Percentiles rank a stretch among this genome's conserved stretches.
Evolutionary conservation across 441 rosid species (phyloP).

Genomic region (Capsella rubella): DNA sequence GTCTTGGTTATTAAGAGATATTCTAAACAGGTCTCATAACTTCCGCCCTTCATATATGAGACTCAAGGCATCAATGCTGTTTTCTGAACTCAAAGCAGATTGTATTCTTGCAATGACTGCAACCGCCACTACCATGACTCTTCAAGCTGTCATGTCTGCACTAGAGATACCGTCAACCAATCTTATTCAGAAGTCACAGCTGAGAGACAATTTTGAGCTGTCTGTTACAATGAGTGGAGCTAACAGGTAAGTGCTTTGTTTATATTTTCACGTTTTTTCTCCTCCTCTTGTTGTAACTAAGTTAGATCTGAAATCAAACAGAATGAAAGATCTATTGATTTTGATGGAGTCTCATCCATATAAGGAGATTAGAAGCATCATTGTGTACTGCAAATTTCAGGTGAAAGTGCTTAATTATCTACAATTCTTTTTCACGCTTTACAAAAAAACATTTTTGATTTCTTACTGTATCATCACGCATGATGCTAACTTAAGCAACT

Average conservation of each 20-base stretch:
- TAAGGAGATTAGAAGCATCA: constrained; percentile 71
- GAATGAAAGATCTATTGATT: constrained; percentile 82
- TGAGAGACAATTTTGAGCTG: constrained; percentile 78
- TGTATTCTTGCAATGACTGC: constrained; percentile 99
- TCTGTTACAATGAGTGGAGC: constrained; percentile 74
- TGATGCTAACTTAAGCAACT: constrained; percentile 38
- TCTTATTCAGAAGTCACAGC: constrained; percentile 71
- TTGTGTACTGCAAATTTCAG: constrained; percentile 97
- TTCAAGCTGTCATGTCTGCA: constrained; percentile 85
- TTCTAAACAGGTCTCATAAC: constrained; percentile 82
- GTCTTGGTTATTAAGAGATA: constrained; percentile 26
- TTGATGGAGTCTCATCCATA: constrained; percentile 76
- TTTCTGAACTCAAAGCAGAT: constrained; percentile 61
- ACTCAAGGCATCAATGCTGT: constrained; percentile 85
- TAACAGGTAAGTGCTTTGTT: constrained; percentile 63
- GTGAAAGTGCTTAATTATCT: constrained; percentile 44
- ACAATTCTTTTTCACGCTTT: neutral
- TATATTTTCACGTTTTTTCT: constrained; percentile 13
- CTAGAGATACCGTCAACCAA: constrained; percentile 83
- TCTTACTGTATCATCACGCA: constrained; percentile 23
- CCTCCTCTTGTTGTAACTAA: constrained; percentile 33
- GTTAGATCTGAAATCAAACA: constrained; percentile 44
- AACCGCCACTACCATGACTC: constrained; percentile 79
- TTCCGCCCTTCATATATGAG: constrained; percentile 97
- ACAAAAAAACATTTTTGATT: neutral